Evolutionary conservation across 768 basidiomycete species (phyloP), one percentile per base, ranked within the genome.

Genomic region (Tylopilus vinaceipallidus): DNA sequence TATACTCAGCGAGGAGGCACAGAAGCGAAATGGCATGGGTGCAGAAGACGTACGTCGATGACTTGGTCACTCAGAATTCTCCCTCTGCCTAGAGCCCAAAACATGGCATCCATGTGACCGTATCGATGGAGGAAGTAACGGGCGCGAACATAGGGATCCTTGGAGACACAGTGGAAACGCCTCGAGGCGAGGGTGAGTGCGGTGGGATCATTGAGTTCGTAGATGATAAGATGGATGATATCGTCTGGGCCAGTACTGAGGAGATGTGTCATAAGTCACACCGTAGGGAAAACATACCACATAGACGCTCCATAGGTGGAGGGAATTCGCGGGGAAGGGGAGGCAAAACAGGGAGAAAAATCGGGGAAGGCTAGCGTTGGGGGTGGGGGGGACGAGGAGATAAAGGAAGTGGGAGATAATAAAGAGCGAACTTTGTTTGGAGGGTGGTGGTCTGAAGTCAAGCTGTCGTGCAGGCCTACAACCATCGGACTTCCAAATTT

Each of bases 71-170:
- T 81, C 41, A 89, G 62, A 33, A 88, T 70, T 64, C 76, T 84
- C 17, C 86, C 86, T 50, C 85, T 75, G 17, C 84, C 83, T 53
- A 91, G 69, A n/a, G 88, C 88, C 72, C 81, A 79, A 64, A 80
- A 91, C 59, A 89, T 69, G 43, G 87, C 87, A 59, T 88, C 79
- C 43, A 79, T 76, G 42, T 71, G 73, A 22, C 88, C 88, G 69
- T 87, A 81, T 57, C 87, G 84, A 56, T 75, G 69, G 57, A 91
- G 78, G 67, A 91, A 90, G 68, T 90, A 91, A 61, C 79, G 80
- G 9, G 88, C 86, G 55, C 86, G 78, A 55, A 87, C 80, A 63
- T 88, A 89, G 49, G 86, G 79, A 69, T 86, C 86, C 66, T 77
- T 77, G 11, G 84, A 82, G 69, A 90, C 81, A 11, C 70, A 62